Percentiles rank a stretch among this genome's conserved stretches.
Conservation (phyloP, 352 stramenopile species). For the Globisporangium heterothallicum region DNA sequence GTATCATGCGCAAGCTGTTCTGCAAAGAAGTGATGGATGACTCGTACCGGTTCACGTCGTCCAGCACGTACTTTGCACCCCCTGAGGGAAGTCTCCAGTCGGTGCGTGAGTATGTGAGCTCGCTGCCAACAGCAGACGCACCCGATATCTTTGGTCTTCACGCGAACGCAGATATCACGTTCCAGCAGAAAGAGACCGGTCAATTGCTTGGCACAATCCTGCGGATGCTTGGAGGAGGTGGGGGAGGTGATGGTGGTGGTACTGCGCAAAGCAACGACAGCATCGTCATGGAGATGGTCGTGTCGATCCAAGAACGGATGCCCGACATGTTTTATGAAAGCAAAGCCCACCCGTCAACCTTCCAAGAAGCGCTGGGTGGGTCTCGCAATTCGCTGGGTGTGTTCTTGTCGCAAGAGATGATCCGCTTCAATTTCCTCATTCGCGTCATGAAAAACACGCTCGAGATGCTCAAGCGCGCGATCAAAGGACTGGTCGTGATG, state of each 20-base stretch:
- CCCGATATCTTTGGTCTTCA: constrained; percentile 93
- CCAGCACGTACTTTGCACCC: constrained; percentile 74
- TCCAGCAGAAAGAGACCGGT: constrained; percentile 91
- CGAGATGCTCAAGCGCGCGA: constrained; percentile 84
- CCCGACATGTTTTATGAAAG: constrained; percentile 57
- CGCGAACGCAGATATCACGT: constrained; percentile 92
- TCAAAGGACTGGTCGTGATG: constrained; percentile 90
- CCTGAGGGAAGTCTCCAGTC: constrained; percentile 43
- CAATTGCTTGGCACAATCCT: constrained; percentile 66
- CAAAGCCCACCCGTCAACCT: constrained; percentile 73
- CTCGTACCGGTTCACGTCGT: constrained; percentile 81
- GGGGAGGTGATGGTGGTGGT: constrained; percentile 39
- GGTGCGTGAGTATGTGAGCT: constrained; percentile 80
- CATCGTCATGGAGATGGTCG: constrained; percentile 82
- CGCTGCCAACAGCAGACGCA: constrained; percentile 77
- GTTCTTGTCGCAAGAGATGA: constrained; percentile 89
- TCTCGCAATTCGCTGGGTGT: constrained; percentile 91
- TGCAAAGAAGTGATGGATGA: constrained; percentile 80
- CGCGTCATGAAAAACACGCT: constrained; percentile 82
- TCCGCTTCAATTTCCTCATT: constrained; percentile 88
- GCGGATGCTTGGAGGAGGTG: constrained; percentile 58
- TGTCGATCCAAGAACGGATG: constrained; percentile 78
- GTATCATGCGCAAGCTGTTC: constrained; percentile 92
- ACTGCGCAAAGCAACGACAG: constrained; percentile 57
- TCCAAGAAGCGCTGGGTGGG: constrained; percentile 71